Evolutionary conservation across 75 land plant species (phyloP), one percentile per base, ranked within the genome.

Genomic region (Picea glauca): DNA sequence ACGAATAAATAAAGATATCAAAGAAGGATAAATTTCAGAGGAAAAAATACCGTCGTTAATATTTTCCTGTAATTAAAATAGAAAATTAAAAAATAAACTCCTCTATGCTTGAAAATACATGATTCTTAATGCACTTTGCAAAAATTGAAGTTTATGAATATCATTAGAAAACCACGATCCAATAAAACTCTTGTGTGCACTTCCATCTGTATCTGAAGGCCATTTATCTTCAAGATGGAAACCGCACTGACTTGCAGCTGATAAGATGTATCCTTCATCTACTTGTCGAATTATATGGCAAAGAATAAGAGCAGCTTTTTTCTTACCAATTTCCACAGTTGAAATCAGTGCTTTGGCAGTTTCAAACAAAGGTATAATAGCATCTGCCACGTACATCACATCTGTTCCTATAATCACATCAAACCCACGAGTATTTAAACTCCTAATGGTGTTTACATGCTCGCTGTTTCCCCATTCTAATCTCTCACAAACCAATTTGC

Each of bases 321-420:
- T 35, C 8, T 74, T 74, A 57, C 79, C 84, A 14, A 35, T 58
- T 4, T 9, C 58, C 67, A 15, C 72, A 9, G 54, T 54, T 30
- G 88, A 81, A 30, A 97, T 81, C 57, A 97, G 75, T 26, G 85
- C 82, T 75, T 75, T 91, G 13, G 96, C 98, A 66, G 99, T 93
- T 20, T 91, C 83, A 86, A 97, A 97, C 74, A 97, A 67, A 11
- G 92, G 92, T 7, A 78, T 81, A 5, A 97, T 83, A 65, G 98
- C 93, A 46, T 88, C 96, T 62, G 88, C 68, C 61, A 86, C 76
- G 72, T 97, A 97, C 1, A 90, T 88, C 14, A 97, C 98, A 83
- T 97, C 99, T 1, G 94, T 93, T 1, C 99, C 99, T 11, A 97
- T 67, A 58, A 97, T 91, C 66, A 97, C 70, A 8, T 97, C 94